Base-by-base conservation (phyloP, 2,329 filamentous ascomycete species). In the Fusarium equiseti region DNA sequence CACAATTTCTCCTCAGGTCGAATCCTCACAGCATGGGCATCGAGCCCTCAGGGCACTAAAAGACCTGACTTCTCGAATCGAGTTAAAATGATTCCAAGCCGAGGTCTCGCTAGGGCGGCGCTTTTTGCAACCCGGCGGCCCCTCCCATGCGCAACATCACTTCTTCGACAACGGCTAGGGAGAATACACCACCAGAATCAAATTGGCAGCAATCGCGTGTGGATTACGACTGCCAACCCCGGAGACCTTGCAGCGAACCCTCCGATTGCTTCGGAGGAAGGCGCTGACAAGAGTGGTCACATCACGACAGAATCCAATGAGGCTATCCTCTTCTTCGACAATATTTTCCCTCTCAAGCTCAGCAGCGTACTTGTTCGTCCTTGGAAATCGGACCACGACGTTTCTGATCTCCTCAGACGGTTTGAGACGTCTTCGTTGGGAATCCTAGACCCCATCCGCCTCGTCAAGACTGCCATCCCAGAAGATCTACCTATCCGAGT, bases 311-410 rank as follows among this genome's bases (percentile, higher is more conserved):
- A 85, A 5, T 82, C 90, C 2, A 92, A 95, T 73, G 93, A 98
- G 82, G 91, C 91, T 0, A 90, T 98, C 48, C 80, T 98, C 9
- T 99, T 97, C 82, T 91, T 98, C 76, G 94, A 97, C 78, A 97
- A 96, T 80, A 87, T 98, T 52, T 97, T 97, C 66, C 95, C 95
- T 1, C 84, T 96, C 29, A 92, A 89, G 73, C 85, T 97, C 35
- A 84, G 81, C 45, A 79, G 81, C 43, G 56, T 87, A 27, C 72
- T 87, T 8, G 81, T 81, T 59, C 78, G 83, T 38, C 83, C 83
- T 51, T 86, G 85, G 82, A 80, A 82, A 59, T 81, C 83, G n/a
- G 84, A 86, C 54, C 76, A 76, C 26, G 84, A 89, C 63, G 74
- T 89, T 18, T 78, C 83, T 4, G 82, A 84, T 59, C 78, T 89